phyloP scores from a whole-genome alignment of 331 rosid species.

The Saraca asoca region DNA sequence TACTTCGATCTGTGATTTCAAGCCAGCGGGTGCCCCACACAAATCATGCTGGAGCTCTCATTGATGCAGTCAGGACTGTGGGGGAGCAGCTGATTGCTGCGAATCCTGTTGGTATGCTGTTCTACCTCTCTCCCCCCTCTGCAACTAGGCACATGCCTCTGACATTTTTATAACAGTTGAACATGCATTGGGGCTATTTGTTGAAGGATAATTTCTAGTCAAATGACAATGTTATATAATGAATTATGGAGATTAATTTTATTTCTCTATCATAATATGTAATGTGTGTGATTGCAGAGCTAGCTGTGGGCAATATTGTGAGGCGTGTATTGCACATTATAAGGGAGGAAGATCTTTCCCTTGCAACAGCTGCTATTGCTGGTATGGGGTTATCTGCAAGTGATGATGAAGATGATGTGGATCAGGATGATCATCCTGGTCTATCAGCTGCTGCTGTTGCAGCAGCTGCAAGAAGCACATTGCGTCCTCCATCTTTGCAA shows the following conservation, averaged over 20 bases:
- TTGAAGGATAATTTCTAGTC: slow-evolving; percentile 16
- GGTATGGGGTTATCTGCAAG: slow-evolving; percentile 77
- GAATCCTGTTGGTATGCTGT: slow-evolving; percentile 76
- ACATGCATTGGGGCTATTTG: slow-evolving; percentile 12
- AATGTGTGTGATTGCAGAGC: slow-evolving; percentile 60
- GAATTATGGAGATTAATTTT: slow-evolving; percentile 22
- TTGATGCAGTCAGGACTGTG: slow-evolving; percentile 76
- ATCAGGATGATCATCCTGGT: slow-evolving; percentile 59
- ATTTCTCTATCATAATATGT: slow-evolving; percentile 32
- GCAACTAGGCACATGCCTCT: not conserved
- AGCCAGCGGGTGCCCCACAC: slow-evolving; percentile 77
- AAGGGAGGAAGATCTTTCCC: slow-evolving; percentile 92
- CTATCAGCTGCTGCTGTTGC: slow-evolving; percentile 89
- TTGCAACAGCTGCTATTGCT: slow-evolving; percentile 75
- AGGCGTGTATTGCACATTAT: slow-evolving; percentile 94
- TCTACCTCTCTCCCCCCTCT: not conserved
- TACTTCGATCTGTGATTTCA: slow-evolving; percentile 83
- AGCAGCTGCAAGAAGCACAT: slow-evolving; percentile 89
- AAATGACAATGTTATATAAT: not conserved
- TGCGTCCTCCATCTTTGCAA: slow-evolving; percentile 94
- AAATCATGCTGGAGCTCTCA: slow-evolving; percentile 76
- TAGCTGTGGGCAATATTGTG: slow-evolving; percentile 94
- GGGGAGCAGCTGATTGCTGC: slow-evolving; percentile 95
- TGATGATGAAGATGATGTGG: slow-evolving; percentile 83
- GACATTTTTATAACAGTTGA: not conserved